Percentiles rank a stretch among this genome's conserved stretches.
These are phyloP conservation scores for Microbotryum lychnidis-dioicae DNA, from an alignment of 1,284 basidiomycete genomes.

Conservation along the genomic window DNA sequence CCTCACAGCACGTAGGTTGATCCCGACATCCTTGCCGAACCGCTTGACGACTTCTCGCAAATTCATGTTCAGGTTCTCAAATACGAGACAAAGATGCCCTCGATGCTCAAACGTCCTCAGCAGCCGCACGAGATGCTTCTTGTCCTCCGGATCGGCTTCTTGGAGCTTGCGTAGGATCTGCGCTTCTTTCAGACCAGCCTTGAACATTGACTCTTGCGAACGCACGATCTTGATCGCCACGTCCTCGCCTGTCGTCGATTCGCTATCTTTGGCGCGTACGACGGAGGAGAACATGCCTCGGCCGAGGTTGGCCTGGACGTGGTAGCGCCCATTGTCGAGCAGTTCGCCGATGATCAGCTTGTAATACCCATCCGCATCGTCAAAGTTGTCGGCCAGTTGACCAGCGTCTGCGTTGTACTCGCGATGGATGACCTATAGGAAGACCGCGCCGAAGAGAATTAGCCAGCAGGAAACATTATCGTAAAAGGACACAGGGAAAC, in stretches of 20 bases:
- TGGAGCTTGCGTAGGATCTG: conserved; percentile 78
- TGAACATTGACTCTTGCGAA: conserved; percentile 96
- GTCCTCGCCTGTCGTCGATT: conserved; percentile 55
- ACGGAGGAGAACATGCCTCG: conserved; percentile 99
- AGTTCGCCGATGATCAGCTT: conserved; percentile 88
- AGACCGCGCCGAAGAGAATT: neutral
- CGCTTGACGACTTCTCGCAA: conserved; percentile 94
- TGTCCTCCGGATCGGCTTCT: conserved; percentile 88
- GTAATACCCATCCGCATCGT: conserved; percentile 92
- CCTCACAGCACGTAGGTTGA: conserved; percentile 93
- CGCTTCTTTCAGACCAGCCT: conserved; percentile 87
- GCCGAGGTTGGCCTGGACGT: conserved; percentile 86
- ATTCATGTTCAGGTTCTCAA: conserved; percentile 95
- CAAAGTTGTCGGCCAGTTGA: conserved; percentile 47
- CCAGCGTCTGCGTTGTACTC: conserved; percentile 21
- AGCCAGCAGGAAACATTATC: no score
- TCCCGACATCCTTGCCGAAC: conserved; percentile 96
- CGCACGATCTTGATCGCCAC: conserved; percentile 98
- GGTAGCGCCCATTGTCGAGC: conserved; percentile 74
- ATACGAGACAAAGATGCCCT: conserved; percentile 93
- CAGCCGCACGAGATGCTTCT: conserved; percentile 85
- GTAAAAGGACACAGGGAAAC: neutral
- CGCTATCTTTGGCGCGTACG: conserved; percentile 76
- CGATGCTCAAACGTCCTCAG: conserved; percentile 93
- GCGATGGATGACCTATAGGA: conserved; percentile 21